phyloP scores from a whole-genome alignment of 352 stramenopile species.

The Pythium grandisporangium region DNA sequence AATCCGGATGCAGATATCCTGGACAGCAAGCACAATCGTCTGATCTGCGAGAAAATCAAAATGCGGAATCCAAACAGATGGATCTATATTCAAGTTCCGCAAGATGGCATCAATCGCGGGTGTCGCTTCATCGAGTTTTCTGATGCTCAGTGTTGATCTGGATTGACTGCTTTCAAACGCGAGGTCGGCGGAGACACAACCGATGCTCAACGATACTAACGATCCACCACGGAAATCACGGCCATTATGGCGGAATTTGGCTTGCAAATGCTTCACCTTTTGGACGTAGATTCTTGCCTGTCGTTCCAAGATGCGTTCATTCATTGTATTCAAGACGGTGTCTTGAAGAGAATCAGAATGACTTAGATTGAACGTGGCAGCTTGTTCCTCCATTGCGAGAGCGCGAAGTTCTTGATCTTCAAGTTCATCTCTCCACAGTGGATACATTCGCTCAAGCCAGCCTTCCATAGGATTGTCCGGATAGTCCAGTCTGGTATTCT shows the following conservation, averaged over 20 bases:
- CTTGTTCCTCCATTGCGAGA: slow-evolving; percentile 56
- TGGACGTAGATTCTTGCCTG: slow-evolving; percentile 51
- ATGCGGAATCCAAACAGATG: not conserved
- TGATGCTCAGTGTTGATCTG: slow-evolving; percentile 15
- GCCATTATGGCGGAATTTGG: slow-evolving; percentile 6
- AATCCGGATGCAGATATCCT: slow-evolving; percentile 26
- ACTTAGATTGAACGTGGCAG: slow-evolving; percentile 38
- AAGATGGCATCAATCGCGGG: slow-evolving; percentile 18
- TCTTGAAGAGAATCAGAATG: slow-evolving; percentile 35
- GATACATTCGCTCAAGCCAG: slow-evolving; percentile 63
- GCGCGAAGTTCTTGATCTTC: slow-evolving; percentile 50
- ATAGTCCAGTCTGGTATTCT: slow-evolving; percentile 32
- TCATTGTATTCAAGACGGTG: slow-evolving; percentile 34
- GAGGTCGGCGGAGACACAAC: slow-evolving; percentile 22
- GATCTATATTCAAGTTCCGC: not conserved
- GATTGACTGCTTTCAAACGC: slow-evolving; percentile 27
- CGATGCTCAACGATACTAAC: slow-evolving; percentile 22
- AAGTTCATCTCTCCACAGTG: slow-evolving; percentile 64
- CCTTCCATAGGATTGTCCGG: slow-evolving; percentile 39
- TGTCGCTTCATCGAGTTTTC: slow-evolving; percentile 38
- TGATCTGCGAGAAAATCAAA: slow-evolving; percentile 6
- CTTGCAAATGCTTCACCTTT: slow-evolving; percentile 30
- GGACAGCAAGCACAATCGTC: slow-evolving; percentile 13
- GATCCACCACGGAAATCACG: slow-evolving; percentile 3
- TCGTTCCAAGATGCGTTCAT: slow-evolving; percentile 33